Conservation (phyloP, 164 flowering plant genomes). For the Magnolia changhungtana region DNA sequence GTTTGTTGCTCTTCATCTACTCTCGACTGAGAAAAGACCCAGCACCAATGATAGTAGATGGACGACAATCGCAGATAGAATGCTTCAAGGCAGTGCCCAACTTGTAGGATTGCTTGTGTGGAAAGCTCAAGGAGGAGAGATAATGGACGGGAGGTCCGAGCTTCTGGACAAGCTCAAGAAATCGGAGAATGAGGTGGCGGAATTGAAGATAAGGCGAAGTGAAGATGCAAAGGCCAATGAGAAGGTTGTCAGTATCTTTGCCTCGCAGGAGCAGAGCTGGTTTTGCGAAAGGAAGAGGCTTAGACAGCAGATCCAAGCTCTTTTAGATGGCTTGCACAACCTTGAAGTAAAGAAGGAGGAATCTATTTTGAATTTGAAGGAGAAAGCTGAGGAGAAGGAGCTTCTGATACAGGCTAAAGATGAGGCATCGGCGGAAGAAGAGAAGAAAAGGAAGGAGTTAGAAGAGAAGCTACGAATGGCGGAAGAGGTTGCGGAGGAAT, state of each 20-base stretch:
- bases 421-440: slow-evolving; percentile 46
- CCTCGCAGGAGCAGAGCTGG: slow-evolving; percentile 86
- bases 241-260: slow-evolving; percentile 79
- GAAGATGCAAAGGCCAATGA: slow-evolving; percentile 95
- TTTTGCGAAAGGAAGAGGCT: slow-evolving; percentile 66
- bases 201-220: slow-evolving; percentile 59
- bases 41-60: slow-evolving; percentile 32
- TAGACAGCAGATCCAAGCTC: slow-evolving; percentile 57
- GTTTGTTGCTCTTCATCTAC: slow-evolving; percentile 52
- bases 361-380: slow-evolving; percentile 39
- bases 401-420: slow-evolving; percentile 43
- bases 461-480: slow-evolving; percentile 51
- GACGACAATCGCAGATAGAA: slow-evolving; percentile 41
- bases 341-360: slow-evolving; percentile 47
- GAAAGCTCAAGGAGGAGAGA: slow-evolving; percentile 52
- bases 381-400: slow-evolving; percentile 50
- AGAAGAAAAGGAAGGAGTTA: slow-evolving; percentile 39
- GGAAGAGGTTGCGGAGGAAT: slow-evolving; percentile 40
- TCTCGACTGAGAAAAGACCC: slow-evolving; percentile 26
- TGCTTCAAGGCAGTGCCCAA: slow-evolving; percentile 72
- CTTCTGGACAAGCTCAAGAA: slow-evolving; percentile 47
- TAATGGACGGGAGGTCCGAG: slow-evolving; percentile 23
- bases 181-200: slow-evolving; percentile 53
- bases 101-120: slow-evolving; percentile 76
- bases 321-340: slow-evolving; percentile 49